A percentile compares a stretch with the other conserved stretches of the same genome.
Conservation (phyloP, 2,329 filamentous ascomycete genomes). For the Fusarium chuoi region DNA sequence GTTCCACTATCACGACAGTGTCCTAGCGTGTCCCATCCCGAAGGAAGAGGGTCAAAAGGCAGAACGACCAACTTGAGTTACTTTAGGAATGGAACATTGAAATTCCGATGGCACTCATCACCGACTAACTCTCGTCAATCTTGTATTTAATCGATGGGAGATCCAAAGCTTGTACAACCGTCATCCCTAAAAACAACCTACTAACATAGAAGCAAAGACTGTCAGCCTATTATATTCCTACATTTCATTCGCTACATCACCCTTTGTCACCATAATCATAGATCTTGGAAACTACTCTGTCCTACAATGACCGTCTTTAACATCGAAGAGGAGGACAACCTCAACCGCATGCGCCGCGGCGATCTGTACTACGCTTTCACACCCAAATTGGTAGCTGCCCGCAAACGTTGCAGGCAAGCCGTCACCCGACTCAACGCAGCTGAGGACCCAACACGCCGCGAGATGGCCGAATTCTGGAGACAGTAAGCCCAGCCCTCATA, state of each 20-base stretch:
- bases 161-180: not conserved
- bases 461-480: conserved; percentile 74
- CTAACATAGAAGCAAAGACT: not conserved
- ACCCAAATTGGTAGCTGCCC: conserved; percentile 71
- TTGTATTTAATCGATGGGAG: too few relatives aligned
- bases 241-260: too few relatives aligned
- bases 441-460: conserved; percentile 68
- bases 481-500: conserved; percentile 63
- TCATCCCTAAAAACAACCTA: not conserved
- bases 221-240: not conserved
- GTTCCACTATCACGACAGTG: not conserved
- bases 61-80: not conserved
- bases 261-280: not conserved
- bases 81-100: not conserved
- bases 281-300: not conserved
- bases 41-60: not conserved
- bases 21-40: not conserved
- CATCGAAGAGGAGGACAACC: conserved; percentile 59
- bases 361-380: conserved; percentile 81
- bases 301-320: conserved; percentile 22
- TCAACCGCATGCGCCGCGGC: conserved; percentile 68
- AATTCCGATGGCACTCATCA: not conserved
- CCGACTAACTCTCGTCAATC: too few relatives aligned
- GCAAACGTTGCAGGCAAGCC: conserved; percentile 71
- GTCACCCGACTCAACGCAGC: conserved; percentile 72